Conservation (phyloP, 2,329 filamentous ascomycete genomes). For the Microthyrium microscopicum region DNA sequence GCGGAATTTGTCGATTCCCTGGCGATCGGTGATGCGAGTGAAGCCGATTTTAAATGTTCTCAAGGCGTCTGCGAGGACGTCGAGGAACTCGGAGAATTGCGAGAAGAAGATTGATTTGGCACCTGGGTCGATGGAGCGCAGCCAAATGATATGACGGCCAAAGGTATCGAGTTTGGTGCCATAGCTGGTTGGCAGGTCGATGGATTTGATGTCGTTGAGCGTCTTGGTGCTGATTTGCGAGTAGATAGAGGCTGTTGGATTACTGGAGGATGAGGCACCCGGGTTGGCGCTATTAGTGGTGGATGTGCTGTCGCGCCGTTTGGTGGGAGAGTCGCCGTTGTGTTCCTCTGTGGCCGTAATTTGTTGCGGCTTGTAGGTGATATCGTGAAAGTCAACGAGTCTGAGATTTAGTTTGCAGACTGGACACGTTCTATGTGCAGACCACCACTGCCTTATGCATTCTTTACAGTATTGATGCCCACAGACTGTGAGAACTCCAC, state of each 20-base stretch:
- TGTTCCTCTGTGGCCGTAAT: conserved; percentile 49
- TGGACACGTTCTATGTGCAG: conserved; percentile 49
- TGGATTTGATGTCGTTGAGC: conserved; percentile 63
- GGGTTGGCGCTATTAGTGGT: conserved; percentile 18
- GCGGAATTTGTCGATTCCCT: conserved; percentile 63
- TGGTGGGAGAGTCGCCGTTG: conserved; percentile 8
- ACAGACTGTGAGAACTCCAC: conserved; percentile 72
- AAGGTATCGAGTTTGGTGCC: conserved; percentile 77
- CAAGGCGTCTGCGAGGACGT: conserved; percentile 56
- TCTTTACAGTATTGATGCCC: conserved; percentile 87
- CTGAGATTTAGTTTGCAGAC: conserved; percentile 61
- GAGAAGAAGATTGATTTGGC: conserved; percentile 91
- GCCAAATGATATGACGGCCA: conserved; percentile 57
- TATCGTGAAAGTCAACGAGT: conserved; percentile 59
- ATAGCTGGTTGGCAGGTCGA: conserved; percentile 52
- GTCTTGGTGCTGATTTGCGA: conserved; percentile 54
- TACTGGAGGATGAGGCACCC: conserved; percentile 8
- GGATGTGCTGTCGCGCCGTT: conserved; percentile 7
- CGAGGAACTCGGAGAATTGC: conserved; percentile 70
- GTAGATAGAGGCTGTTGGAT: conserved; percentile 43
- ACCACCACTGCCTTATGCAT: conserved; percentile 63
- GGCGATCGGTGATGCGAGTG: conserved; percentile 49
- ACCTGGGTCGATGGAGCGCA: conserved; percentile 67
- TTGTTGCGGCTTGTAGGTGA: conserved; percentile 62
- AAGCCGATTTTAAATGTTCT: conserved; percentile 54